Conservation (phyloP, 495 filamentous ascomycete genomes). For the Trichoderma gamsii region DNA sequence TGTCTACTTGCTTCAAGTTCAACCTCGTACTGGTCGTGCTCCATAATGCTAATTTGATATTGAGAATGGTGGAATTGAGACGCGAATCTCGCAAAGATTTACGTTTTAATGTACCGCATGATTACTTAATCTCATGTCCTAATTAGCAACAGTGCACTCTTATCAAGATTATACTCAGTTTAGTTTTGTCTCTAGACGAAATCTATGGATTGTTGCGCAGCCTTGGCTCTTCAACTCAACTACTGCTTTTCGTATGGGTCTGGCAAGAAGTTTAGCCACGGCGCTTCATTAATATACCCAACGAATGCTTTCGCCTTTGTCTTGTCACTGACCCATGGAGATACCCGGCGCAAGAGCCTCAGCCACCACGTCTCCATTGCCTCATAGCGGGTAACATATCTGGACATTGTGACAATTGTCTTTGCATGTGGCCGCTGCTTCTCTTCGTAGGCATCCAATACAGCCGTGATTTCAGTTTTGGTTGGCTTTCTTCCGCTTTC, state of each 20-base stretch:
- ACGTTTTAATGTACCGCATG: too few relatives aligned
- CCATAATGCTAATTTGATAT: background rate
- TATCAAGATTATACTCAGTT: background rate
- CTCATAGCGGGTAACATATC: constrained; percentile 22
- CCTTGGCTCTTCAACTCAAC: background rate
- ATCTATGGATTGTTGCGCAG: background rate
- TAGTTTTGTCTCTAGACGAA: background rate
- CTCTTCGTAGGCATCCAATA: constrained; percentile 22
- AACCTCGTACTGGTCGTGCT: background rate
- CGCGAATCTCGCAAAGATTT: background rate
- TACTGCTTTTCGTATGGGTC: constrained; percentile 9
- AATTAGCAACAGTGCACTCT: background rate
- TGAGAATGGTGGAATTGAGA: background rate
- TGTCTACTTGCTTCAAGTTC: constrained; percentile 38
- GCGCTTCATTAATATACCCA: constrained; percentile 14
- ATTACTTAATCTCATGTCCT: background rate
- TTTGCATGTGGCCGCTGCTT: constrained; percentile 23
- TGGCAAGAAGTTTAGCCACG: constrained; percentile 14
- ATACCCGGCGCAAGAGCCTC: constrained; percentile 11
- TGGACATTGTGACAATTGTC: constrained; percentile 16
- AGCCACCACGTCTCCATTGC: constrained; percentile 25
- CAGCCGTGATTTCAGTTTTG: constrained; percentile 17
- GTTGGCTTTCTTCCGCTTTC: constrained; percentile 16
- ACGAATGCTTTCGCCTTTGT: constrained; percentile 11
- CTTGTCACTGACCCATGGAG: constrained; percentile 17